phyloP scores from a whole-genome alignment of 306 rosid species.

The Notholithocarpus densiflorus region DNA sequence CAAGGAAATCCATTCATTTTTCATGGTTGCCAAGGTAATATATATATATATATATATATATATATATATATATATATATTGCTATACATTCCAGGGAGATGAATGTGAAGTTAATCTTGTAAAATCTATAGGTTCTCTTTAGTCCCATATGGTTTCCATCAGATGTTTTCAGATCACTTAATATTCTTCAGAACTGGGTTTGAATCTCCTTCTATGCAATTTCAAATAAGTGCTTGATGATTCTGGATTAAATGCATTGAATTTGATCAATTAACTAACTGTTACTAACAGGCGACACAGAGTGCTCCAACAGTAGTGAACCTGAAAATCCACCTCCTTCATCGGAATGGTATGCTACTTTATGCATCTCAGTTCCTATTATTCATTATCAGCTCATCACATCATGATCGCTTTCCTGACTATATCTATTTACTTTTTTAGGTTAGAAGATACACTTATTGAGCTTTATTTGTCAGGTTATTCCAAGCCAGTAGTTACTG shows the following conservation, averaged over 20 bases:
- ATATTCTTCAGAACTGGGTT: background rate
- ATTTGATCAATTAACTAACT: conserved; percentile 29
- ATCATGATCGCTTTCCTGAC: background rate
- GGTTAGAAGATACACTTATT: conserved; percentile 92
- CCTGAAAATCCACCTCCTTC: conserved; percentile 62
- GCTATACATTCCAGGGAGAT: conserved; percentile 24
- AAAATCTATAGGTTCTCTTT: background rate
- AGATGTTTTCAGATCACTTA: background rate
- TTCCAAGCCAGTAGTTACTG: conserved; percentile 37
- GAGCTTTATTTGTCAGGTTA: conserved; percentile 81
- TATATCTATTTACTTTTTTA: conserved; percentile 7
- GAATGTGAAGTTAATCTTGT: conserved; percentile 17
- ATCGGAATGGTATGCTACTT: conserved; percentile 53
- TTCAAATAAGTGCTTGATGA: too few species aligned
- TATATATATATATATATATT: too few species aligned
- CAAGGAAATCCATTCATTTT: too few species aligned
- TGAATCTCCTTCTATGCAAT: too few species aligned
- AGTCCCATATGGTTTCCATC: background rate
- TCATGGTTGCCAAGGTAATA: too few species aligned
- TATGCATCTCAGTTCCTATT: background rate
- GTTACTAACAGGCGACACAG: conserved; percentile 38
- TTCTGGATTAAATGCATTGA: conserved; percentile 12
- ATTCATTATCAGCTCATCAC: background rate
- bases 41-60: too few species aligned
- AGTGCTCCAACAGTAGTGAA: conserved; percentile 38